Base-by-base conservation (phyloP, 1,284 basidiomycete genomes). In the Fistulina hepatica region DNA sequence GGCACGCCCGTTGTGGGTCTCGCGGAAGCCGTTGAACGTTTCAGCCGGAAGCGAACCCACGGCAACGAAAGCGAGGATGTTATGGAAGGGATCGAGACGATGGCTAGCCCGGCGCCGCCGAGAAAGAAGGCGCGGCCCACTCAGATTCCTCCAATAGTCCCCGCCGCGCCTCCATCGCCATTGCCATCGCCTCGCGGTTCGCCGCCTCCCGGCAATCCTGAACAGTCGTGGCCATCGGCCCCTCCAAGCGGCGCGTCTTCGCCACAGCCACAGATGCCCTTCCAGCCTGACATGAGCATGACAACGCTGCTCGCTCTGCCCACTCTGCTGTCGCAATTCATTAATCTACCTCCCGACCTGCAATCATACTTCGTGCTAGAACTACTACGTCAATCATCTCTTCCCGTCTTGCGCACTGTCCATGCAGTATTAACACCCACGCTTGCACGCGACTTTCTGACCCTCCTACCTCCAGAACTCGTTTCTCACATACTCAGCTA, bases 341-440 rank as follows among this genome's bases (percentile, higher is more conserved):
- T 71, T 19, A 66, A 58, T 42, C 65, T 91, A 22, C 83, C 86
- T 2, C 64, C 76, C 6, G 65, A 73, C 7, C 59, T 91, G 20
- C 88, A 92, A 61, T 85, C 85, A 1, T 85, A 91, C 55, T 74
- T 90, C 48, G 70, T 92, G 34, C 73, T 91, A 43, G 84, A 81
- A 17, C 73, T 92, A 41, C 64, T 92, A 28, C 79, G 83, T 44
- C 82, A 86, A 50, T 88, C 88, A 9, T 78, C 86, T 3, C 68
- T 91, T 12, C 77, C 84, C 6, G 86, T 91, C 28, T 64, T 92
- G 21, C 79, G 88, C 39, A 82, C 79, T 4, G 59, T 91, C 11
- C 82, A 91, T 54, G 80, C 81, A 31, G 78, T 92, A 44, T 66
- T 92, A 47, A 80, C 81, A 1, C 85, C 86, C 21, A 86, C 83